Evolutionary conservation across 2,329 filamentous ascomycete genomes (phyloP), one percentile per base, ranked within the genome.

Genomic region (Claviceps humidiphila): DNA sequence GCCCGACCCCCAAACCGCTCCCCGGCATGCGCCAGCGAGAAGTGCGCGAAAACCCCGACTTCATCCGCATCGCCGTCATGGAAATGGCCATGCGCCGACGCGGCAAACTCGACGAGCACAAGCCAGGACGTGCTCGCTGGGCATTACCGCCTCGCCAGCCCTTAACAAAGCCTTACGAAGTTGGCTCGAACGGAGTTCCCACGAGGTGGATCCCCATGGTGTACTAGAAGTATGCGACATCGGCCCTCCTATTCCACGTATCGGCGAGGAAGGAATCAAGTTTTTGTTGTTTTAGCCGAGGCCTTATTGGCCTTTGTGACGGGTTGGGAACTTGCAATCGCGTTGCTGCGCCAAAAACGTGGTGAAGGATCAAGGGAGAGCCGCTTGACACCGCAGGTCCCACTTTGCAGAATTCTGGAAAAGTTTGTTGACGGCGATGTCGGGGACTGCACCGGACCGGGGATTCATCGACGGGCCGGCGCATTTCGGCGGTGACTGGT

Each of bases 41-140:
- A 63, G 77, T 84, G 71, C 78, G 82, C 34, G 82, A 85, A 64
- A 85, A 85, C 58, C 75, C 81, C 42, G 81, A 85, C 60, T 85
- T 85, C 60, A 84, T 85, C 61, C 77, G 82, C 58, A 78, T 85
- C 51, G 82, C 82, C 39, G 82, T 85, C 49, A 80, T 85, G 75
- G 82, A 85, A 61, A 84, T 85, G 77, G 77, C 81, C 13, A 85
- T 85, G 82, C 77, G 82, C 52, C 78, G 76, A 60, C 71, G 71
- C 44, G 82, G 82, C 58, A 85, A 85, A 64, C 70, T 85, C 50
- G 80, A 83, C 58, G 78, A 82, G 59, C 76, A 80, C 57, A 76
- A 76, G 52, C 80, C 81, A n/a, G 82, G 82, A 30, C 75, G 81
- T 48, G 82, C 82, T n/a, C 75, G 79, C 47, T 83, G 81, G 75